Evolutionary conservation across 805 yeast genomes (phyloP), one percentile per base, ranked within the genome.

Genomic region (Pichia californica): DNA sequence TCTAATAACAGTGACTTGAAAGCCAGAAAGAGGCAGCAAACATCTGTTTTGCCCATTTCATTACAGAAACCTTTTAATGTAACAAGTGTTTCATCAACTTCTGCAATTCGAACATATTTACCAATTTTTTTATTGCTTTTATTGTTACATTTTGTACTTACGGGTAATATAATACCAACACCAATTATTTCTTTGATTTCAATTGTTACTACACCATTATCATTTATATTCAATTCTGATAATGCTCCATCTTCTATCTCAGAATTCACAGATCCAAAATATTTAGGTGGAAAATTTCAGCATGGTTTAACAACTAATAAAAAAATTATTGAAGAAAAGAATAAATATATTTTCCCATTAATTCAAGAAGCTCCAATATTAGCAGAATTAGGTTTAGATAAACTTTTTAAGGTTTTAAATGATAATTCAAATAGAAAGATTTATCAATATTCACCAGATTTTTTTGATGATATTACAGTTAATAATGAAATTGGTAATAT

Each of bases 261-360:
- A 4, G 19, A 13, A 14, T 43, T 61, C 23, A 50, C 56, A 16
- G 59, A 52, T 29, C 47, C 57, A 27, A 45, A 41, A 31, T 44
- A 36, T 32, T 38, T 46, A 15, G 52, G 52, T 23, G 13, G 31
- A 4, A 27, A 34, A 6, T 10, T 14, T 20, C 18, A 18, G 14
- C 41, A 40, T 37, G 44, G 44, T 28, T n/a, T 44, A 16, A 37
- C 43, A 3, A 34, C 25, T 23, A 34, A 27, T 11, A 32, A 37
- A 14, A 57, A 67, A 35, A 76, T 73, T 45, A 67, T 78, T 23
- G 68, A 66, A 18, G 73, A 82, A 14, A 61, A 67, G 11, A 70
- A 78, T 16, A 67, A 70, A 31, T 71, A 76, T 54, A 80, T 84
- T 13, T 83, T 74, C 55, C 93, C 93, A n/a, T 74, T 78, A n/a